Evolutionary conservation across 2,329 filamentous ascomycete genomes (phyloP).

Genomic region (Alternaria viburni): DNA sequence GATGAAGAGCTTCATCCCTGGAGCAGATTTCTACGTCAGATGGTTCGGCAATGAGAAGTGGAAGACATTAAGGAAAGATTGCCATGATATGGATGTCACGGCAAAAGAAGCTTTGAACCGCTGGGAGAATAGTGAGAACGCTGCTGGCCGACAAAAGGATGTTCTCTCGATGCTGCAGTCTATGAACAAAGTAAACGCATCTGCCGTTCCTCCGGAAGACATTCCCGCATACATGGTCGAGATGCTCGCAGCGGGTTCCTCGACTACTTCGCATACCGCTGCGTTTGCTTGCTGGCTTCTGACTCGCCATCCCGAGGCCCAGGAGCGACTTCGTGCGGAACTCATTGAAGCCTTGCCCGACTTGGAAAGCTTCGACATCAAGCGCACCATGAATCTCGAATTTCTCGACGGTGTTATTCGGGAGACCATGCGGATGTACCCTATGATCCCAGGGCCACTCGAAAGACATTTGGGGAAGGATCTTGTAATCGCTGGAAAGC

Average conservation of each 20-base stretch:
- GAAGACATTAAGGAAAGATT: slow-evolving; percentile 5
- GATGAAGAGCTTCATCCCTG: slow-evolving; percentile 8
- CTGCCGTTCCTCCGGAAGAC: slow-evolving; percentile 6
- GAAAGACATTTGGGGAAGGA: slow-evolving; percentile 11
- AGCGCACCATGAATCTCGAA: slow-evolving; percentile 1
- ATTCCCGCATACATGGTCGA: slow-evolving; percentile 10
- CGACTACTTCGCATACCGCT: slow-evolving; percentile 9
- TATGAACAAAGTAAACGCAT: slow-evolving; percentile 5
- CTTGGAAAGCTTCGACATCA: background rate
- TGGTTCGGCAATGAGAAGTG: slow-evolving; percentile 7
- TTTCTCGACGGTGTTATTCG: slow-evolving; percentile 5
- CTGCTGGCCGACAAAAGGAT: slow-evolving; percentile 3
- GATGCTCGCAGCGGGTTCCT: slow-evolving; percentile 9
- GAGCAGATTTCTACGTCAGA: slow-evolving; percentile 1
- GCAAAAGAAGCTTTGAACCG: slow-evolving; percentile 3
- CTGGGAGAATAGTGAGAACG: slow-evolving; percentile 1
- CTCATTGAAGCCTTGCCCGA: background rate
- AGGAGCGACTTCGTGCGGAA: background rate
- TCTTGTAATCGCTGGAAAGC: slow-evolving; percentile 1
- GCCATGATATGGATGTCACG: slow-evolving; percentile 9
- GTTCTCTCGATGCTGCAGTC: slow-evolving; percentile 9
- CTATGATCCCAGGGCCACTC: slow-evolving; percentile 8
- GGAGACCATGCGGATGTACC: slow-evolving; percentile 11
- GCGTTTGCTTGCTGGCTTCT: slow-evolving; percentile 9
- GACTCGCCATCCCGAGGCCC: background rate